Evolutionary conservation across 2,329 filamentous ascomycete genomes (phyloP).

Genomic region (Colletotrichum magnum): DNA sequence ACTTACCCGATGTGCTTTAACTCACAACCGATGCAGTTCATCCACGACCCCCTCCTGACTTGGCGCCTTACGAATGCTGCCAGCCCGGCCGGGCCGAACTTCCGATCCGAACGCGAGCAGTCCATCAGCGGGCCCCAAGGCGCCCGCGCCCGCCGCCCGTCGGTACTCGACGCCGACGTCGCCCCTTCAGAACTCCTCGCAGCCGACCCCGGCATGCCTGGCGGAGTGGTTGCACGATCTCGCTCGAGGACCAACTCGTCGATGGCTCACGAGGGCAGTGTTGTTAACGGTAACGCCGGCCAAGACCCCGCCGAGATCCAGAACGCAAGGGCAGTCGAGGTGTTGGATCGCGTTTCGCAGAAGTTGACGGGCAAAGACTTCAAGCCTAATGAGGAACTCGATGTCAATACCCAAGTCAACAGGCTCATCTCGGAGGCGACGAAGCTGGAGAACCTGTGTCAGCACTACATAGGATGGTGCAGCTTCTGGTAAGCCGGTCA

Average conservation of each 20-base stretch:
- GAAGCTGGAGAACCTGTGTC: slow-evolving; percentile 96
- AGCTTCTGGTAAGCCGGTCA: slow-evolving; percentile 84
- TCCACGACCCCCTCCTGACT: slow-evolving; percentile 98
- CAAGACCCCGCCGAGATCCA: slow-evolving; percentile 80
- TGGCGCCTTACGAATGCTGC: slow-evolving; percentile 85
- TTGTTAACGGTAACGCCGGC: slow-evolving; percentile 52
- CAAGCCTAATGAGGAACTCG: slow-evolving; percentile 86
- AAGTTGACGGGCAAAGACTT: slow-evolving; percentile 97
- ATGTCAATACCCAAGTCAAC: slow-evolving; percentile 90
- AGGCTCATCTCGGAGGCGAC: slow-evolving; percentile 96
- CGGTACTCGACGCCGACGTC: slow-evolving; percentile 76
- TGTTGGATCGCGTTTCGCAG: slow-evolving; percentile 91
- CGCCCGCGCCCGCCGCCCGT: slow-evolving; percentile 73
- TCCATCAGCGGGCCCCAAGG: slow-evolving; percentile 63
- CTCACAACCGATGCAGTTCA: slow-evolving; percentile 75
- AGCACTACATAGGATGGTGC: slow-evolving; percentile 99
- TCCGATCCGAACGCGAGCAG: slow-evolving; percentile 72
- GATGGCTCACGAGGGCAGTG: slow-evolving; percentile 52
- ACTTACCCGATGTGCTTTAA: slow-evolving; percentile 26
- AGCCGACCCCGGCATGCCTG: slow-evolving; percentile 53
- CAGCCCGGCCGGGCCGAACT: slow-evolving; percentile 77
- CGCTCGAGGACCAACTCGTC: slow-evolving; percentile 74
- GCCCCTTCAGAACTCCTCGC: slow-evolving; percentile 72
- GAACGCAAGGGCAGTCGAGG: slow-evolving; percentile 93
- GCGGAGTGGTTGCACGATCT: slow-evolving; percentile 62